Base-by-base conservation (phyloP, 306 rosid genomes). In the Potentilla sterilis region DNA sequence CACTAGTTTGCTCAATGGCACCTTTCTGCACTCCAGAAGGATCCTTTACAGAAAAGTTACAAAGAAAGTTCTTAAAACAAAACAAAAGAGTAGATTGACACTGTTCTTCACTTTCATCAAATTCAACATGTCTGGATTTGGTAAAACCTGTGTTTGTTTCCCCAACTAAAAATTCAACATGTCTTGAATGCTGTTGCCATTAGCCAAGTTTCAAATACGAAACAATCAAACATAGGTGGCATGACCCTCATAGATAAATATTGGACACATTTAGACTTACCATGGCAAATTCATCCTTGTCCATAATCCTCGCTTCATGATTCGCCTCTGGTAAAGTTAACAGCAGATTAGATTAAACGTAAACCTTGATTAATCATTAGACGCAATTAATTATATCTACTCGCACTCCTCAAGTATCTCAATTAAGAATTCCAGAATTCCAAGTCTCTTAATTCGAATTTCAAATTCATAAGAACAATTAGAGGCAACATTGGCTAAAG, bases 301-400 rank as follows among this genome's bases (percentile, higher is more conserved):
- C 80, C 81, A 40, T 83, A 65, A 71, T 68, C 77, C 75, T 37
- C 35, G 28, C 80, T 55, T 80, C 90, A 24, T 49, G 70, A 35
- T 85, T 80, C 18, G 70, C 75, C 71, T 77, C 97, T 91, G 96
- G 37, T 40, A 70, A 78, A 75, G 70, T 4, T 37, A 73, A 38
- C 28, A 57, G 67, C n/a, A 58, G 22, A 67, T 34, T 16, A 55
- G 74, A 42, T 15, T 16, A 47, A 47, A 47, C 52, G 7, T 13
- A 47, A 47, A 13, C 7, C 18, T 47, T 47, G 18, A 18, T 14
- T 47, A 18, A 47, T 13, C 52, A 47, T 47, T 47, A n/a, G n/a
- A n/a, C n/a, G n/a, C n/a, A n/a, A n/a, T n/a, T n/a, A 28, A 28
- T 28, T 28, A 28, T 28, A 28, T 1, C 28, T 28, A 28, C 28